phyloP scores from a whole-genome alignment of 106 monocot genomes.

The Posidonia australis region DNA sequence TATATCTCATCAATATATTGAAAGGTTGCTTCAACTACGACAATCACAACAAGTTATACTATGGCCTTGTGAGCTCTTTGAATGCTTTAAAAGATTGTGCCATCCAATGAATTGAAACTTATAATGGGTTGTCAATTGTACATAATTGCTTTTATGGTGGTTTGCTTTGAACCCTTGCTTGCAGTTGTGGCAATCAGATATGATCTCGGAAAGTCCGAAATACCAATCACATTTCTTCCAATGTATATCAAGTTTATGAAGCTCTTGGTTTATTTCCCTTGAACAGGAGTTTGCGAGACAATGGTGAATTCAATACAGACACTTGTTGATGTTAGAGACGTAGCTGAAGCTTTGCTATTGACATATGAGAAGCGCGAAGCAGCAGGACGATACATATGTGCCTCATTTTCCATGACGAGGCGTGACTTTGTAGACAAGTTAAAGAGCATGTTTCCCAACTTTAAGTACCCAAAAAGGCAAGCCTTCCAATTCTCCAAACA shows the following conservation, averaged over 20 bases:
- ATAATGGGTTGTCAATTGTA: too few relatives aligned
- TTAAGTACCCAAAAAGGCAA: slow-evolving; percentile 26
- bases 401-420: slow-evolving; percentile 4
- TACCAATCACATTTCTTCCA: too few relatives aligned
- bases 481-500: not conserved
- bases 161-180: too few relatives aligned
- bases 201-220: too few relatives aligned
- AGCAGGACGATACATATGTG: slow-evolving; percentile 37
- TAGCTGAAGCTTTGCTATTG: slow-evolving; percentile 31
- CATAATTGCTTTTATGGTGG: too few relatives aligned
- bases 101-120: too few relatives aligned
- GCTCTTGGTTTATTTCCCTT: not conserved
- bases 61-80: not conserved
- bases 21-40: slow-evolving; percentile 5
- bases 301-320: slow-evolving; percentile 6
- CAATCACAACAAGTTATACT: not conserved
- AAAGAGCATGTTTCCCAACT: slow-evolving; percentile 31
- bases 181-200: too few relatives aligned
- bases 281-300: slow-evolving; percentile 21
- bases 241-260: not conserved
- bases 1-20: slow-evolving; percentile 5
- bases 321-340: slow-evolving; percentile 44
- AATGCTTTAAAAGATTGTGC: too few relatives aligned
- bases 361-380: slow-evolving; percentile 36
- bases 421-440: slow-evolving; percentile 23